Base-by-base conservation (phyloP, 2,329 filamentous ascomycete species). In the Fusarium brevicatenulatum region DNA sequence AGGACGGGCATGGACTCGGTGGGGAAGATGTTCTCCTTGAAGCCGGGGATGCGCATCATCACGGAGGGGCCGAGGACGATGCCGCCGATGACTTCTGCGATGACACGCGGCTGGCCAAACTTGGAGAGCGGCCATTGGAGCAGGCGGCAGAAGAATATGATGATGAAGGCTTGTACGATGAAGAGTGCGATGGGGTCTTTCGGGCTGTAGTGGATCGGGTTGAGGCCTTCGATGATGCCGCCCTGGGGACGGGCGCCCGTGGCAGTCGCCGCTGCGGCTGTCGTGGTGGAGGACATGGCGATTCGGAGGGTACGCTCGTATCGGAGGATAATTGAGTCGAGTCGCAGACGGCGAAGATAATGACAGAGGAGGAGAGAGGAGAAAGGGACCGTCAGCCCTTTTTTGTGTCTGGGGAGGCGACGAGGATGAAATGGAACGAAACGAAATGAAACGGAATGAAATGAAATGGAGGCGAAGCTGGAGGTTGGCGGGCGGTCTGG, bases 31-130 rank as follows among this genome's bases (percentile, higher is more conserved):
- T 91, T 86, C 6, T 85, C 82, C 56, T 89, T 86, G 83, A 97
- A 97, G 43, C 91, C 90, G 2, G 94, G 94, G 28, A 97, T 94
- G 58, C 92, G 91, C 78, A 94, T 94, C 90, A 97, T 92, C 28
- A 97, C 92, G 0, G 95, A 96, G 3, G 95, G 95, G 7, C 95
- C 95, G 3, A 97, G 87, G 42, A 97, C 82, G 78, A 96, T 93
- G 59, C 93, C 93, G n/a, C 92, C 93, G 62, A 95, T 90, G 66
- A 96, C 93, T 83, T 96, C 93, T 55, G 93, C 92, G 76, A 96
- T 95, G 74, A 96, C 93, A 52, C 92, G 90, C 71, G 93, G 93
- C 79, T 96, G 93, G 63, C 92, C 90, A 55, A 96, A 86, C 77
- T 91, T 91, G 75, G 91, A 91, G 9, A 95, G 87, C 15, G 93